Conservation (phyloP, 192 early-diverging fungal species). For the Entomortierella chlamydospora region DNA sequence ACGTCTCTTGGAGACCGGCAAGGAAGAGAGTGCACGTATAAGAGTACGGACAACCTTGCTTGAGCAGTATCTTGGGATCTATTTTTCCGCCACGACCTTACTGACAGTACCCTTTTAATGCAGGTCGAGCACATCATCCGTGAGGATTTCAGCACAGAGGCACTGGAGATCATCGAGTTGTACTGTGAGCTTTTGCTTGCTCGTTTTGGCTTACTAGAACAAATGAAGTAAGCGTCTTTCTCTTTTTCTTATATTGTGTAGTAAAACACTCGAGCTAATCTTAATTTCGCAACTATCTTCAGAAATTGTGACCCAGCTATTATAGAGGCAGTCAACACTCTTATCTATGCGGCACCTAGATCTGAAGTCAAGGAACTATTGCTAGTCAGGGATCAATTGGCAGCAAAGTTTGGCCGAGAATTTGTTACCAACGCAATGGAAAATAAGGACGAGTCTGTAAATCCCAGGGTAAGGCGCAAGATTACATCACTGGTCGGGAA, state of each 20-base stretch:
- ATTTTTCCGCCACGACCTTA: too few species aligned
- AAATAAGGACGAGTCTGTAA: slow-evolving; percentile 79
- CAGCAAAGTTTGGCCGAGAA: slow-evolving; percentile 86
- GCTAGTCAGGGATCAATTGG: slow-evolving; percentile 81
- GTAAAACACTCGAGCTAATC: neutral
- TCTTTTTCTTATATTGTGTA: too few species aligned
- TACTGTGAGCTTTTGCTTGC: slow-evolving; percentile 91
- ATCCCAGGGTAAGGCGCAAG: slow-evolving; percentile 66
- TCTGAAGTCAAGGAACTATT: slow-evolving; percentile 87
- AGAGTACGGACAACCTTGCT: slow-evolving; percentile 59
- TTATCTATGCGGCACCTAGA: slow-evolving; percentile 93
- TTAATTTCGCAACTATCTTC: neutral
- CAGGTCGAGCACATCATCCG: slow-evolving; percentile 90
- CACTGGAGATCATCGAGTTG: slow-evolving; percentile 92
- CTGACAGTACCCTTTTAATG: neutral
- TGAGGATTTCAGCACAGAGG: slow-evolving; percentile 93
- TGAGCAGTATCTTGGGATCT: too few species aligned
- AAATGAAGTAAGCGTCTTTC: slow-evolving; percentile 68
- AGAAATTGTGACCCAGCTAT: slow-evolving; percentile 85
- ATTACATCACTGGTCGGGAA: too few species aligned
- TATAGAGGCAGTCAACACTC: slow-evolving; percentile 85
- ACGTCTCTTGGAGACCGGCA: slow-evolving; percentile 80
- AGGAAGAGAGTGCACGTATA: slow-evolving; percentile 88
- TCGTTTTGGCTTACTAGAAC: slow-evolving; percentile 88
- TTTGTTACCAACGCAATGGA: slow-evolving; percentile 80